A percentile compares a stretch with the other conserved stretches of the same genome.
Evolutionary conservation across 495 filamentous ascomycete species (phyloP).

Genomic region (Delitschia confertaspora): DNA sequence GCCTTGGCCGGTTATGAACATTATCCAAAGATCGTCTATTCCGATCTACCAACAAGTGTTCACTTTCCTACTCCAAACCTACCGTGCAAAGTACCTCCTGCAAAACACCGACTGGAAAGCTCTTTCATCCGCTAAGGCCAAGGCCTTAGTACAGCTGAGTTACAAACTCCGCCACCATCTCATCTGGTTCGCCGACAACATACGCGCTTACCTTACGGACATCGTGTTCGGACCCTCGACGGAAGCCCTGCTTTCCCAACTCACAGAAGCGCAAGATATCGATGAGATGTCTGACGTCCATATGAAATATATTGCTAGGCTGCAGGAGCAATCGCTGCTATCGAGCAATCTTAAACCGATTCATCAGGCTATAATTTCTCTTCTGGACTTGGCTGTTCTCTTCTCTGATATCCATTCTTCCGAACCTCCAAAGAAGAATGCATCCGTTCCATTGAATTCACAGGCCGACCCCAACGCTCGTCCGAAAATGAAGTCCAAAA

Average conservation of each 20-base stretch:
- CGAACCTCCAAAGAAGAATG: background rate
- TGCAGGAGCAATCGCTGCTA: slow-evolving; percentile 60
- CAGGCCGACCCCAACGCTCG: too few species aligned
- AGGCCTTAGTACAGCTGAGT: slow-evolving; percentile 43
- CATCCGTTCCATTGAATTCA: background rate
- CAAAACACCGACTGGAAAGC: slow-evolving; percentile 42
- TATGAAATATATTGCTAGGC: slow-evolving; percentile 47
- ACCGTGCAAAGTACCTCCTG: slow-evolving; percentile 61
- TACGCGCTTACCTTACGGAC: slow-evolving; percentile 67
- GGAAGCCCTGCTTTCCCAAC: slow-evolving; percentile 41
- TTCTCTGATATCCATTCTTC: slow-evolving; percentile 40
- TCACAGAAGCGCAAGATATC: slow-evolving; percentile 60
- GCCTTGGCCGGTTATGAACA: slow-evolving; percentile 79
- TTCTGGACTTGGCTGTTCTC: slow-evolving; percentile 43
- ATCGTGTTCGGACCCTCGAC: slow-evolving; percentile 56
- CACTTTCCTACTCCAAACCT: slow-evolving; percentile 67
- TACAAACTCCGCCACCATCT: slow-evolving; percentile 62
- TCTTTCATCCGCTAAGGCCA: slow-evolving; percentile 28
- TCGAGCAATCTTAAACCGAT: slow-evolving; percentile 37
- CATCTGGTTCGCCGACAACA: slow-evolving; percentile 66
- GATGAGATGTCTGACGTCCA: slow-evolving; percentile 74
- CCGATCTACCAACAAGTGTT: slow-evolving; percentile 59
- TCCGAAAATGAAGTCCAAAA: slow-evolving; percentile 28
- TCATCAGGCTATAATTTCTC: slow-evolving; percentile 27
- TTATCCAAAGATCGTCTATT: slow-evolving; percentile 56